phyloP scores from a whole-genome alignment of 257 asterid species.

The Linderniella brevidens region DNA sequence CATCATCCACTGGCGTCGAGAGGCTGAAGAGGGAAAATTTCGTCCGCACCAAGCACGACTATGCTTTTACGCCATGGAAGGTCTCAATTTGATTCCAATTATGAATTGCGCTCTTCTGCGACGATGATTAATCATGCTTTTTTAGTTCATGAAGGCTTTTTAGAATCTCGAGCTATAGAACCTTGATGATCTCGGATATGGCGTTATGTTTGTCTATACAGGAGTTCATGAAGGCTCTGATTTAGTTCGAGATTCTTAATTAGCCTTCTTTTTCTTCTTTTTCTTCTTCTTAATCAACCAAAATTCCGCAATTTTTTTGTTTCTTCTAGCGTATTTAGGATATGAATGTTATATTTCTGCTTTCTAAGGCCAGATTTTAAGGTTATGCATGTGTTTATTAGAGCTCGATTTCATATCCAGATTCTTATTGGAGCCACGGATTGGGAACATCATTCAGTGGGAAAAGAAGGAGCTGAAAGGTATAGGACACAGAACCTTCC shows the following conservation, averaged over 20 bases:
- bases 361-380: not conserved
- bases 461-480: conserved; percentile 65
- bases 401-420: conserved; percentile 15
- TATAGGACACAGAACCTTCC: conserved; percentile 82
- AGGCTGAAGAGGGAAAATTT: conserved; percentile 63
- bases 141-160: not conserved
- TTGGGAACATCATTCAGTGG: conserved; percentile 52
- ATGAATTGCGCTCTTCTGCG: not conserved
- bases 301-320: too few species aligned
- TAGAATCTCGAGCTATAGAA: too few species aligned
- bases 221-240: too few species aligned
- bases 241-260: too few species aligned
- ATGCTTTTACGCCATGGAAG: conserved; percentile 86
- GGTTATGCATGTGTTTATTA: not conserved
- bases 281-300: too few species aligned
- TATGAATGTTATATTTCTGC: not conserved
- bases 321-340: too few species aligned
- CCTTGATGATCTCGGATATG: too few species aligned
- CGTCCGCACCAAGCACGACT: conserved; percentile 62
- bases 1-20: conserved; percentile 4
- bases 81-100: conserved; percentile 11
- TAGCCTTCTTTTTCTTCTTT: too few species aligned
- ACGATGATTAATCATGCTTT: not conserved
- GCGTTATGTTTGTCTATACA: too few species aligned
- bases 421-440: conserved; percentile 60